Evolutionary conservation across 208 protist species (phyloP).

Genomic region (Acanthamoeba healyi): DNA sequence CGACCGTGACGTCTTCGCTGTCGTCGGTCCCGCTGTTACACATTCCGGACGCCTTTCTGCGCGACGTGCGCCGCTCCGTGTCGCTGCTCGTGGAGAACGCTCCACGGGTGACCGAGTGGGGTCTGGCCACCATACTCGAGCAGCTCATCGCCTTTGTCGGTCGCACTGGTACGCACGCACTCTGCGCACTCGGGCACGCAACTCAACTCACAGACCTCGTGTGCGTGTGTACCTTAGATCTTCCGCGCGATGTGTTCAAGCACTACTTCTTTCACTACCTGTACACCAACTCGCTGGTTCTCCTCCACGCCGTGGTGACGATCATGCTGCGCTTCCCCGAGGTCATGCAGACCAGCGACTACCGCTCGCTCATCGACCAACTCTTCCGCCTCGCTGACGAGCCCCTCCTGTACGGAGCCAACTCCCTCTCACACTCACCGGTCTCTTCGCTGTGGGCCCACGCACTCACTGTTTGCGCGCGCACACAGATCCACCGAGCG

Average conservation of each 20-base stretch:
- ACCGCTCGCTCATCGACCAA: not conserved
- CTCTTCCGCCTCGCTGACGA: constrained; percentile 50
- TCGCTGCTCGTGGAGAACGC: constrained; percentile 39
- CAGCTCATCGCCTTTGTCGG: constrained; percentile 64
- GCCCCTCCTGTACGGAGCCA: constrained; percentile 4
- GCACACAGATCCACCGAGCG: not conserved
- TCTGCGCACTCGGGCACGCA: no score
- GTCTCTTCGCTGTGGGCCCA: no score
- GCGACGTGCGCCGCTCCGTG: constrained; percentile 16
- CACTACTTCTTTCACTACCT: constrained; percentile 59
- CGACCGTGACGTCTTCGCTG: no score
- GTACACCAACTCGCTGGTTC: constrained; percentile 24
- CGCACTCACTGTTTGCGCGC: no score
- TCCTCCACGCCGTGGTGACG: constrained; percentile 42
- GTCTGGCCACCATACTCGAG: constrained; percentile 26
- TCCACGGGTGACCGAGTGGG: constrained; percentile 41
- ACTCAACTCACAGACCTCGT: no score
- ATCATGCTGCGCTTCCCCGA: constrained; percentile 61
- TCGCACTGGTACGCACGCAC: not conserved
- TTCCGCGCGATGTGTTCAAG: constrained; percentile 68
- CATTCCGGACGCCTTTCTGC: constrained; percentile 38
- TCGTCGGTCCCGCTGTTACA: not conserved
- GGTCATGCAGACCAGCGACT: constrained; percentile 25
- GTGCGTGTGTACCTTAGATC: not conserved
- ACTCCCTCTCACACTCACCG: not conserved